phyloP scores from a whole-genome alignment of 2,329 filamentous ascomycete species.

The Colletotrichum zoysiae region DNA sequence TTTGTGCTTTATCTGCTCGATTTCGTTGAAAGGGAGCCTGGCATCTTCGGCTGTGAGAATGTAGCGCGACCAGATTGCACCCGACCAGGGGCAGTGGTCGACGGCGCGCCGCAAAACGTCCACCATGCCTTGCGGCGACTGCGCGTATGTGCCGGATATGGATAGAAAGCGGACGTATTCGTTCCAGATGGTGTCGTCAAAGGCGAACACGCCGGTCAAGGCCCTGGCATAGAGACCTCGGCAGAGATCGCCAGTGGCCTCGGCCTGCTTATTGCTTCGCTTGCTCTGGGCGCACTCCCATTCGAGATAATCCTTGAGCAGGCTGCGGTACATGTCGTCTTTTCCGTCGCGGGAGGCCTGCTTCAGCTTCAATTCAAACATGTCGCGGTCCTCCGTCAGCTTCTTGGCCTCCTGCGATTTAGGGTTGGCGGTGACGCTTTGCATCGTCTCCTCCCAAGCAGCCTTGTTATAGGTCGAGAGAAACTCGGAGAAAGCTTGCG shows the following conservation, averaged over 20 bases:
- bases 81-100: slow-evolving; percentile 93
- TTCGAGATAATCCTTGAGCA: slow-evolving; percentile 78
- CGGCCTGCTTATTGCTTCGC: slow-evolving; percentile 62
- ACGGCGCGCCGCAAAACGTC: slow-evolving; percentile 85
- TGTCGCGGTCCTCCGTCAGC: slow-evolving; percentile 73
- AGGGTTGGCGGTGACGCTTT: slow-evolving; percentile 67
- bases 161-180: slow-evolving; percentile 83
- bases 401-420: slow-evolving; percentile 73
- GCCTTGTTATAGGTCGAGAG: slow-evolving; percentile 76
- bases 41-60: slow-evolving; percentile 87
- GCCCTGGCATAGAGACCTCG: slow-evolving; percentile 83
- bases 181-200: slow-evolving; percentile 82
- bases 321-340: slow-evolving; percentile 63
- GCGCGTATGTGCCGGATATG: slow-evolving; percentile 55
- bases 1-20: slow-evolving; percentile 91
- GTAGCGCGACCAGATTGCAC: slow-evolving; percentile 89
- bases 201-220: slow-evolving; percentile 75
- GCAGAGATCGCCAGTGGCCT: slow-evolving; percentile 64
- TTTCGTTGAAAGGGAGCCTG: slow-evolving; percentile 79
- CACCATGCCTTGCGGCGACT: slow-evolving; percentile 65
- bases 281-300: slow-evolving; percentile 81
- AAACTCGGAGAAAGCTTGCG: slow-evolving; percentile 80
- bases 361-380: slow-evolving; percentile 75
- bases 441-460: slow-evolving; percentile 82
- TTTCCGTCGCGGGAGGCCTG: slow-evolving; percentile 69